These are phyloP conservation scores for Musa balbisiana DNA, from an alignment of 202 grass and related monocot genomes.

Conservation along the genomic window DNA sequence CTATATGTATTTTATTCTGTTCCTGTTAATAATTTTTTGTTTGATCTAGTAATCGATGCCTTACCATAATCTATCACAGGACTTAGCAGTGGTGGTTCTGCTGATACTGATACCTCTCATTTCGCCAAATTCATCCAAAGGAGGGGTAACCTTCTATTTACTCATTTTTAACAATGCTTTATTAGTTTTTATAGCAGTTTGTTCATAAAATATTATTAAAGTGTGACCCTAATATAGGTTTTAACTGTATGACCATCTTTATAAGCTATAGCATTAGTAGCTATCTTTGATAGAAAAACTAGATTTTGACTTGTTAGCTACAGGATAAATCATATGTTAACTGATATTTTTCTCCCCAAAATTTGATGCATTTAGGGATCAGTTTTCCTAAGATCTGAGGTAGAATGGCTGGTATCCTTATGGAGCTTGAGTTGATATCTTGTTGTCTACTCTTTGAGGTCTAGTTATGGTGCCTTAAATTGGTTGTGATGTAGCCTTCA, in stretches of 20 bases:
- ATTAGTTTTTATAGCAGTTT: conserved; percentile 3
- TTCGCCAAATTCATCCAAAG: conserved; percentile 98
- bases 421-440: no score
- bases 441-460: no score
- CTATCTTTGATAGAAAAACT: no score
- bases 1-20: not conserved
- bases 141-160: conserved; percentile 80
- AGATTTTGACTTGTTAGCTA: no score
- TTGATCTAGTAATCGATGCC: not conserved
- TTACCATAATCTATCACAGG: conserved; percentile 38
- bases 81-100: conserved; percentile 95
- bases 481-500: no score
- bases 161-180: conserved; percentile 16
- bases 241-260: not conserved
- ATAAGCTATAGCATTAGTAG: no score
- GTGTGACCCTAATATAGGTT: not conserved
- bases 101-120: conserved; percentile 96
- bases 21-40: not conserved
- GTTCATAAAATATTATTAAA: not conserved
- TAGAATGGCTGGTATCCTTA: no score
- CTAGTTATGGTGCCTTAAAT: no score
- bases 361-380: no score
- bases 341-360: no score
- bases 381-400: no score
- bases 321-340: no score